phyloP scores from a whole-genome alignment of 2,329 filamentous ascomycete species.

The Chaetomium olivaceum region DNA sequence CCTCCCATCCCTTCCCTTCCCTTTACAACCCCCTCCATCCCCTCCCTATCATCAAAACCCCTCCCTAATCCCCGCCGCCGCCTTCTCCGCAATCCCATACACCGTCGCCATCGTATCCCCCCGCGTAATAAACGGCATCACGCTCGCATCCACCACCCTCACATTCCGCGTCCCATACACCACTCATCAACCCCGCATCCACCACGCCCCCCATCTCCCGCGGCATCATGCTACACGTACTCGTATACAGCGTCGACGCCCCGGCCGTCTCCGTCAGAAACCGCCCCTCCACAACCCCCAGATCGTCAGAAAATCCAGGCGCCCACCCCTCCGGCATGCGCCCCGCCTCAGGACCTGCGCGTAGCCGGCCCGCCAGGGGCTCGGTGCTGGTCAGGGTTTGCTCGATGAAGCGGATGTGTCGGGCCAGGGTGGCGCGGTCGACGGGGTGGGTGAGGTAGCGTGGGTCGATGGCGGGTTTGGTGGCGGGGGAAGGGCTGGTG shows the following conservation, averaged over 20 bases:
- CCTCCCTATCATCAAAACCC: conserved; percentile 6
- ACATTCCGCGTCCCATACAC: conserved; percentile 27
- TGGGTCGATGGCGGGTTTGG: conserved; percentile 46
- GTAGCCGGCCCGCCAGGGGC: conserved; percentile 47
- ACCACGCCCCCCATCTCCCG: conserved; percentile 28
- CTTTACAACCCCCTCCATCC: no score
- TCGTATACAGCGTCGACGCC: conserved; percentile 45
- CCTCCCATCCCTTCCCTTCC: background rate
- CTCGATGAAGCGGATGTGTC: conserved; percentile 45
- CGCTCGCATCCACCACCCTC: conserved; percentile 28
- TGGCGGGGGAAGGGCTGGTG: conserved; percentile 21
- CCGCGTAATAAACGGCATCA: conserved; percentile 26
- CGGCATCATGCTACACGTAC: conserved; percentile 42
- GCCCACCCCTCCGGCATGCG: conserved; percentile 31
- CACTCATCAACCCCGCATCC: conserved; percentile 14
- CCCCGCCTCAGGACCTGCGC: conserved; percentile 35
- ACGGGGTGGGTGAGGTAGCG: conserved; percentile 50
- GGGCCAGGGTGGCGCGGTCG: conserved; percentile 54
- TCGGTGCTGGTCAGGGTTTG: conserved; percentile 36
- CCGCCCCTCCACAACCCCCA: conserved; percentile 38
- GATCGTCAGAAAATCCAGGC: conserved; percentile 25
- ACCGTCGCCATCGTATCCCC: conserved; percentile 28
- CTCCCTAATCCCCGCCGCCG: conserved; percentile 24
- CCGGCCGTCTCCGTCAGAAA: conserved; percentile 34
- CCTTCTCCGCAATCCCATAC: conserved; percentile 28